A percentile compares a stretch with the other conserved stretches of the same genome.
phyloP scores from a whole-genome alignment of 2,329 filamentous ascomycete species.

The Ciborinia camelliae region DNA sequence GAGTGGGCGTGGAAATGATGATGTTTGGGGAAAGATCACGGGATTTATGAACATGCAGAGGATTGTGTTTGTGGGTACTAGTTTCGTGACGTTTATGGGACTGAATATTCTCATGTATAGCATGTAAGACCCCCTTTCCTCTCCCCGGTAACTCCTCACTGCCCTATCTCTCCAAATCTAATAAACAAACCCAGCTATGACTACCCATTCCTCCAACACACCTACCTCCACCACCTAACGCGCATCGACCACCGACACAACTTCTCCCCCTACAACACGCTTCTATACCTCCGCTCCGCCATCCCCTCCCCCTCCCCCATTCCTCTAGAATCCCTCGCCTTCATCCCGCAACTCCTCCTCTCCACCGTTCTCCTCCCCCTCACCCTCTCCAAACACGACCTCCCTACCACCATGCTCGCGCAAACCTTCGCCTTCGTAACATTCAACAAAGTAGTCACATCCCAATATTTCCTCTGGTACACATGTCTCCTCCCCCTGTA shows the following conservation, averaged over 20 bases:
- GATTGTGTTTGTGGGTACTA: slow-evolving; percentile 52
- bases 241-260: slow-evolving; percentile 97
- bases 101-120: slow-evolving; percentile 79
- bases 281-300: slow-evolving; percentile 83
- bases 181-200: slow-evolving; percentile 58
- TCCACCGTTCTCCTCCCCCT: slow-evolving; percentile 74
- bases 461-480: slow-evolving; percentile 97
- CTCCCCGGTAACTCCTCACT: no score
- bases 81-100: slow-evolving; percentile 67
- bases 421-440: slow-evolving; percentile 97
- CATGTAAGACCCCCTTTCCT: slow-evolving; percentile 48
- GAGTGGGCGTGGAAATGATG: neutral
- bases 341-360: slow-evolving; percentile 81
- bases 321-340: slow-evolving; percentile 74
- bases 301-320: slow-evolving; percentile 39
- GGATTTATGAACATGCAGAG: slow-evolving; percentile 14
- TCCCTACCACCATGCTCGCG: slow-evolving; percentile 81
- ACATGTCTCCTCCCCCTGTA: slow-evolving; percentile 90
- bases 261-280: slow-evolving; percentile 92
- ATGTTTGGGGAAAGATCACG: slow-evolving; percentile 22
- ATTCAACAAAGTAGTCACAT: slow-evolving; percentile 79
- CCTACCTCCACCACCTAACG: slow-evolving; percentile 87
- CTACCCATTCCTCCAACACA: slow-evolving; percentile 78
- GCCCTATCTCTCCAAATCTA: neutral
- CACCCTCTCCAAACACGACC: slow-evolving; percentile 72